These are phyloP conservation scores for Ceratobasidium sp. DNA, from an alignment of 1,284 basidiomycete genomes.

Conservation along the genomic window DNA sequence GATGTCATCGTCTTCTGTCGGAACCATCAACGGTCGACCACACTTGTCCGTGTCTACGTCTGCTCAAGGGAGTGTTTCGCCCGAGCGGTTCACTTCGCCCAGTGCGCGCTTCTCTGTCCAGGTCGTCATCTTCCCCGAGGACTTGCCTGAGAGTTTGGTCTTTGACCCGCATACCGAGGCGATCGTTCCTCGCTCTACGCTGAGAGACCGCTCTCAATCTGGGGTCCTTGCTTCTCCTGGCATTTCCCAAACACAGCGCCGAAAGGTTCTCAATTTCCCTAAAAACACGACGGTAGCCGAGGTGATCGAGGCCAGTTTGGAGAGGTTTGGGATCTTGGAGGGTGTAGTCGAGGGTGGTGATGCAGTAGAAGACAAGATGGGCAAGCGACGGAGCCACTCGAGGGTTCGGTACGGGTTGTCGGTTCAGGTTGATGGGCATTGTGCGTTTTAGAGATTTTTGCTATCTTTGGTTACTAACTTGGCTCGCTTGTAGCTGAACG, in stretches of 20 bases:
- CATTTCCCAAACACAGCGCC: slow-evolving; percentile 66
- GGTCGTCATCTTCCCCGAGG: slow-evolving; percentile 83
- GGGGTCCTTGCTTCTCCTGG: slow-evolving; percentile 57
- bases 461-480: neutral
- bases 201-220: slow-evolving; percentile 56
- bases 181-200: slow-evolving; percentile 79
- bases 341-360: slow-evolving; percentile 98
- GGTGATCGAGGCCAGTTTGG: slow-evolving; percentile 90
- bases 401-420: slow-evolving; percentile 83
- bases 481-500: slow-evolving; percentile 61
- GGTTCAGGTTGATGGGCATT: slow-evolving; percentile 65
- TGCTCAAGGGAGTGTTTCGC: slow-evolving; percentile 56
- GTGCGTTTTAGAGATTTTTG: slow-evolving; percentile 54
- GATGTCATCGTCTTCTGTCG: slow-evolving; percentile 26
- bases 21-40: slow-evolving; percentile 1
- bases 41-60: slow-evolving; percentile 12
- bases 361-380: slow-evolving; percentile 90
- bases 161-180: slow-evolving; percentile 93
- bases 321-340: slow-evolving; percentile 91
- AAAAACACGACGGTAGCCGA: slow-evolving; percentile 96
- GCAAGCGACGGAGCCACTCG: slow-evolving; percentile 77
- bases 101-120: slow-evolving; percentile 86
- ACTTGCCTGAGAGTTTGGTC: slow-evolving; percentile 90
- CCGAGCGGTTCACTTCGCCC: slow-evolving; percentile 79
- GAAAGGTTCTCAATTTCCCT: slow-evolving; percentile 85